Evolutionary conservation across 768 basidiomycete species (phyloP).

Genomic region (Auricularia heimuer): DNA sequence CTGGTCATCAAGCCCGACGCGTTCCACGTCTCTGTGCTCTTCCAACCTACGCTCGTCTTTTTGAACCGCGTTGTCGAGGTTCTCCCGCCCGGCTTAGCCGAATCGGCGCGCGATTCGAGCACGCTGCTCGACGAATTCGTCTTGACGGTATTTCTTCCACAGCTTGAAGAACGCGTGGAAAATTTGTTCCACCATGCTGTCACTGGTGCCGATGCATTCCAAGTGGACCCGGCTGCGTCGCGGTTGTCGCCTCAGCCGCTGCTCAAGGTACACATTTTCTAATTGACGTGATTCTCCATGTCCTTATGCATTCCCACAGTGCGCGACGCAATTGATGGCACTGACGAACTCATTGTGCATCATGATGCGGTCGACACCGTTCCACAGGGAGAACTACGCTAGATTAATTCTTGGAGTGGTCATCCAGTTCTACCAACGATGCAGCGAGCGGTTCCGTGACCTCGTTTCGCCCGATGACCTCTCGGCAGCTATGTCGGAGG

Average conservation of each 20-base stretch:
- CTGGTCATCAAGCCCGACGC: conserved; percentile 83
- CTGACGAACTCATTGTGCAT: conserved; percentile 85
- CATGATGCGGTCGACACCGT: conserved; percentile 86
- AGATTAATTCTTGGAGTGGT: conserved; percentile 89
- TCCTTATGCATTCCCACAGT: conserved; percentile 34
- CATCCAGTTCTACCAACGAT: conserved; percentile 92
- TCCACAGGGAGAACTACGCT: conserved; percentile 90
- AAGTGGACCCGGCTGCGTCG: conserved; percentile 61
- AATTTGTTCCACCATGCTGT: conserved; percentile 79
- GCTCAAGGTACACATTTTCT: conserved; percentile 46
- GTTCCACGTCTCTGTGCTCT: conserved; percentile 90
- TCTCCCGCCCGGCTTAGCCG: conserved; percentile 56
- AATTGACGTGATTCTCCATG: neutral
- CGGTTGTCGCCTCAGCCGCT: conserved; percentile 64
- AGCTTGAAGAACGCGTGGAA: conserved; percentile 89
- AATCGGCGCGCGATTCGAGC: conserved; percentile 55
- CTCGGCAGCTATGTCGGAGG: conserved; percentile 25
- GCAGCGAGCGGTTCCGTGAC: conserved; percentile 78
- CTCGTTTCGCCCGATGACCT: conserved; percentile 40
- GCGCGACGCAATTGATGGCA: conserved; percentile 74
- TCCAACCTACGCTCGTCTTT: conserved; percentile 86
- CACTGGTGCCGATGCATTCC: conserved; percentile 78
- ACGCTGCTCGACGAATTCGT: conserved; percentile 88
- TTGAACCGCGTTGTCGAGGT: conserved; percentile 61
- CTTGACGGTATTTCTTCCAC: conserved; percentile 82